Percentiles rank a stretch among this genome's conserved stretches.
Evolutionary conservation across 202 grass and related monocot genomes (phyloP).

Genomic region (Panicum virgatum): DNA sequence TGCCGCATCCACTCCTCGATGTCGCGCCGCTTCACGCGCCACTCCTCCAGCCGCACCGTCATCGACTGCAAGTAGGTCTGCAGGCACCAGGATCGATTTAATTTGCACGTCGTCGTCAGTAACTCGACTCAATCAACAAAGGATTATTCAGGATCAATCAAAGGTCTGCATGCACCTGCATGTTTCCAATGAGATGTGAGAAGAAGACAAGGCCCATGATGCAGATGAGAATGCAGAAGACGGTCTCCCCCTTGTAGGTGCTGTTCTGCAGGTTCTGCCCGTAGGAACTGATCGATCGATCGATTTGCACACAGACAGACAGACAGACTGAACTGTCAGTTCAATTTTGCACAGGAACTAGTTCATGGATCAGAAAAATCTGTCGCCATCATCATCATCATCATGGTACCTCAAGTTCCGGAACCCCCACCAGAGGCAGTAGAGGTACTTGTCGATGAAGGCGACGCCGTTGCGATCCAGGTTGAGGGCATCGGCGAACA

Average conservation of each 20-base stretch:
- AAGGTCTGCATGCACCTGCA: too few relatives aligned
- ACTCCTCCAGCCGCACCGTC: constrained; percentile 84
- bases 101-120: too few relatives aligned
- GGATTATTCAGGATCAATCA: too few relatives aligned
- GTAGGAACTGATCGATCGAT: constrained; percentile 60
- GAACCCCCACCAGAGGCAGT: constrained; percentile 96
- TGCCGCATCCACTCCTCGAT: constrained; percentile 99
- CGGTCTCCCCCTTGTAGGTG: constrained; percentile 79
- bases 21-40: constrained; percentile 84
- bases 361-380: not conserved
- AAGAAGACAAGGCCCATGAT: constrained; percentile 89
- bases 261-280: constrained; percentile 79
- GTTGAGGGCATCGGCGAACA: constrained; percentile 68
- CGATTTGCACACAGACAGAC: constrained; percentile 13
- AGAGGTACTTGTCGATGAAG: constrained; percentile 84
- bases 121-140: too few relatives aligned
- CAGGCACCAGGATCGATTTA: not conserved
- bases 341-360: too few relatives aligned
- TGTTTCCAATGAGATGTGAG: constrained; percentile 95
- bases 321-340: too few relatives aligned
- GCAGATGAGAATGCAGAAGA: constrained; percentile 82
- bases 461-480: constrained; percentile 41
- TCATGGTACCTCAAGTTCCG: constrained; percentile 67
- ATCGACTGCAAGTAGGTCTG: constrained; percentile 89
- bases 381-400: too few relatives aligned